Evolutionary conservation across 1,284 basidiomycete species (phyloP).

Genomic region (Bjerkandera adusta): DNA sequence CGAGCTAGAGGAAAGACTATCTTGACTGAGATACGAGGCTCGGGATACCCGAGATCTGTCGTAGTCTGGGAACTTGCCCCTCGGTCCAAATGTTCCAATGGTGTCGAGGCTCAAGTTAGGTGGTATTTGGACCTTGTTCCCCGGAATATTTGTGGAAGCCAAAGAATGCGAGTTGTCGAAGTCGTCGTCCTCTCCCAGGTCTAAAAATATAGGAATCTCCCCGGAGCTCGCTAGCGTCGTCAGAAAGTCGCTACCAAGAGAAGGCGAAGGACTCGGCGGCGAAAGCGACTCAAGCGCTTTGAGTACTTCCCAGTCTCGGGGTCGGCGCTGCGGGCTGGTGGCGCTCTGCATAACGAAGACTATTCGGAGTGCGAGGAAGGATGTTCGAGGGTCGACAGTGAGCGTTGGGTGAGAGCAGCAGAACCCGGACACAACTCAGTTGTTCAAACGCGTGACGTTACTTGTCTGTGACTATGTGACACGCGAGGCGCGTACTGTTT

Average conservation of each 20-base stretch:
- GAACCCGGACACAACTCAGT: background rate
- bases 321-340: conserved; percentile 9
- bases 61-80: background rate
- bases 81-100: conserved; percentile 28
- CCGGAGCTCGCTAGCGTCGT: conserved; percentile 43
- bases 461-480: background rate
- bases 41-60: background rate
- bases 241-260: conserved; percentile 39
- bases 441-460: background rate
- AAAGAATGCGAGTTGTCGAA: background rate
- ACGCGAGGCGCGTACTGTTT: too few relatives aligned
- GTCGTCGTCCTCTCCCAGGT: conserved; percentile 19
- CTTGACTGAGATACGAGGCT: background rate
- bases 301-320: conserved; percentile 32
- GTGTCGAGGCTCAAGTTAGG: conserved; percentile 23
- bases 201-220: conserved; percentile 55
- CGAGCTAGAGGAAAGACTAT: background rate
- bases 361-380: too few relatives aligned
- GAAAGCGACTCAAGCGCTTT: conserved; percentile 40
- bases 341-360: background rate
- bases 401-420: background rate
- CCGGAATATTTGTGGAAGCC: too few relatives aligned
- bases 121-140: too few relatives aligned
- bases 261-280: conserved; percentile 45
- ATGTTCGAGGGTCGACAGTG: background rate